Conservation (phyloP, 768 basidiomycete genomes). For the Pulveroboletus sp. region DNA sequence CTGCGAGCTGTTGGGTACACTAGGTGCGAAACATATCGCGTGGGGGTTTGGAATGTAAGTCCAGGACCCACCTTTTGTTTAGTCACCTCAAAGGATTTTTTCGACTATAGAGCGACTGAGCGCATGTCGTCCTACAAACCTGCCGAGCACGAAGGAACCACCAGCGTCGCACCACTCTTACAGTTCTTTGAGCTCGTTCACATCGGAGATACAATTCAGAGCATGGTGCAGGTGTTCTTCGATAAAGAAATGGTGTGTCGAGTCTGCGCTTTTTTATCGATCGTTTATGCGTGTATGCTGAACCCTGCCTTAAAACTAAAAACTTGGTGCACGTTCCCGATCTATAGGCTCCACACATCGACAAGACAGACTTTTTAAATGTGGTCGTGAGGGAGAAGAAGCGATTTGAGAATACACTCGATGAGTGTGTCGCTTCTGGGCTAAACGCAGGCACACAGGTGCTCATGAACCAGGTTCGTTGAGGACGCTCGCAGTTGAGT, state of each 20-base stretch:
- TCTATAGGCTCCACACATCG: slow-evolving; percentile 75
- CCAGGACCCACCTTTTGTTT: neutral
- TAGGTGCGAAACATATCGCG: slow-evolving; percentile 74
- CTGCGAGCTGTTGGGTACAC: slow-evolving; percentile 71
- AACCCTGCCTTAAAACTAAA: neutral
- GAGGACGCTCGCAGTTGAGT: neutral
- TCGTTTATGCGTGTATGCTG: neutral
- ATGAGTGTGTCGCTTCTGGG: slow-evolving; percentile 90
- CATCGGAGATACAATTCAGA: slow-evolving; percentile 94
- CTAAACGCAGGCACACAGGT: slow-evolving; percentile 95
- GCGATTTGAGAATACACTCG: slow-evolving; percentile 85
- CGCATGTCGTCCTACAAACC: slow-evolving; percentile 91
- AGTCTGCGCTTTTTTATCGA: neutral
- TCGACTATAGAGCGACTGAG: slow-evolving; percentile 65
- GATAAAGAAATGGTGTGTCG: slow-evolving; percentile 83
- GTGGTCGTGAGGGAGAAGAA: slow-evolving; percentile 95
- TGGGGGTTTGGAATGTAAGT: slow-evolving; percentile 75
- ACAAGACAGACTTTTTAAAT: slow-evolving; percentile 91
- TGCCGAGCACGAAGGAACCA: slow-evolving; percentile 74
- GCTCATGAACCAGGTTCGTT: slow-evolving; percentile 81
- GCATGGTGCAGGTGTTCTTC: slow-evolving; percentile 97
- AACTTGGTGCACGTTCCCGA: neutral
- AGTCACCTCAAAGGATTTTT: neutral
- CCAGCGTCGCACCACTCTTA: slow-evolving; percentile 84
- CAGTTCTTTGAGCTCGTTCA: slow-evolving; percentile 99